Conservation (phyloP, 2,329 filamentous ascomycete genomes). For the Aspergillus spinulosporus region DNA sequence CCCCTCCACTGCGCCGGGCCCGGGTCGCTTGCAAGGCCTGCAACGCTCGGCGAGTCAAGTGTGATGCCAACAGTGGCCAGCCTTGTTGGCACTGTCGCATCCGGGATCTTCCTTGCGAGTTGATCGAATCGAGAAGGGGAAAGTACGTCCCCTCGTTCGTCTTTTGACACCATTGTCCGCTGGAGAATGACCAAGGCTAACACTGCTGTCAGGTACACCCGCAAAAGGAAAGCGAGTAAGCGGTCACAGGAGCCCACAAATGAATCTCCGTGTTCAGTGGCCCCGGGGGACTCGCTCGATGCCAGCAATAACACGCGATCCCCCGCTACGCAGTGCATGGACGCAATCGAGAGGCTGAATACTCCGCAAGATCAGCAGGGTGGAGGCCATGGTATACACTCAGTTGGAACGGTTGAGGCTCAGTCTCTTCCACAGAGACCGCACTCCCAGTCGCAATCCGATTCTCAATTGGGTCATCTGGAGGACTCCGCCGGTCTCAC, state of each 20-base stretch:
- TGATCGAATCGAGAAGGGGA: slow-evolving; percentile 28
- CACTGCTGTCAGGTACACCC: slow-evolving; percentile 9
- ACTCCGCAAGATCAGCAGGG: too few species aligned
- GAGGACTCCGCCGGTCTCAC: background rate
- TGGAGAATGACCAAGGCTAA: too few species aligned
- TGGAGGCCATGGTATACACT: too few species aligned
- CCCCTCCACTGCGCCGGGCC: background rate
- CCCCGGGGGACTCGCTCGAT: too few species aligned
- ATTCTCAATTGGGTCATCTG: background rate
- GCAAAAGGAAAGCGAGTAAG: slow-evolving; percentile 6
- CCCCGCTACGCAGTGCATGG: too few species aligned
- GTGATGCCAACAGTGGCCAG: slow-evolving; percentile 24
- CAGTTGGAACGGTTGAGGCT: background rate
- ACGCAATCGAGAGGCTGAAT: too few species aligned
- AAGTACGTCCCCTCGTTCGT: slow-evolving; percentile 19
- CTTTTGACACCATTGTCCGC: background rate
- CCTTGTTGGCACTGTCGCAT: slow-evolving; percentile 29
- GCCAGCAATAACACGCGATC: too few species aligned
- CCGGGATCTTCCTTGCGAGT: slow-evolving; percentile 20
- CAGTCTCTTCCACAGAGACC: background rate
- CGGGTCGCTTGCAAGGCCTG: slow-evolving; percentile 29
- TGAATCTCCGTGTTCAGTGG: too few species aligned
- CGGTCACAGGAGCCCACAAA: background rate
- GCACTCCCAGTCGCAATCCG: background rate
- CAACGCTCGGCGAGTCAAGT: slow-evolving; percentile 27